These are phyloP conservation scores for Orbilia quercus DNA, from an alignment of 2,329 filamentous ascomycete genomes.

Conservation along the genomic window DNA sequence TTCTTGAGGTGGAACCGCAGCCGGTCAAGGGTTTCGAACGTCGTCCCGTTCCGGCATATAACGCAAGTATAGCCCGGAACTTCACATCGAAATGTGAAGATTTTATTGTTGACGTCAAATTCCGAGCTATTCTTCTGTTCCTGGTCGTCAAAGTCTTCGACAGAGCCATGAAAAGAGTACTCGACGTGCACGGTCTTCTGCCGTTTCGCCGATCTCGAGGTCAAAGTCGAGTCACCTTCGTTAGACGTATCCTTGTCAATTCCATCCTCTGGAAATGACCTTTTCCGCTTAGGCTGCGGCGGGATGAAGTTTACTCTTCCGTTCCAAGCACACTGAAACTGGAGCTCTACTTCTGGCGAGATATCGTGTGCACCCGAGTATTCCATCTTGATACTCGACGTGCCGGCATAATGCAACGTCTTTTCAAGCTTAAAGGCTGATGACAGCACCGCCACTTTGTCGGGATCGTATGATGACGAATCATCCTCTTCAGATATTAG, in stretches of 20 bases:
- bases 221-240: neutral
- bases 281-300: neutral
- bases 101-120: slow-evolving; percentile 27
- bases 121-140: slow-evolving; percentile 22
- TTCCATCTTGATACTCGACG: neutral
- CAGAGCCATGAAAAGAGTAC: slow-evolving; percentile 21
- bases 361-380: neutral
- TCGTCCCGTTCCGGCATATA: slow-evolving; percentile 26
- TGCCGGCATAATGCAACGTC: neutral
- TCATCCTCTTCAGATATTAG: neutral
- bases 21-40: slow-evolving; percentile 27
- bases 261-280: neutral
- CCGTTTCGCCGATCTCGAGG: slow-evolving; percentile 6
- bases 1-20: slow-evolving; percentile 32
- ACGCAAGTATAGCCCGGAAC: slow-evolving; percentile 18
- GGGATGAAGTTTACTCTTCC: neutral
- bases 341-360: neutral
- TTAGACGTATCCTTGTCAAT: neutral
- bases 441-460: neutral
- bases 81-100: slow-evolving; percentile 15
- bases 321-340: slow-evolving; percentile 4
- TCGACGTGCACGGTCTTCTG: slow-evolving; percentile 17
- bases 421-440: neutral
- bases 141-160: slow-evolving; percentile 36
- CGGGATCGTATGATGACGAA: neutral